Conservation (phyloP, 371 early-diverging fungal species). For the Mucor mucedo region DNA sequence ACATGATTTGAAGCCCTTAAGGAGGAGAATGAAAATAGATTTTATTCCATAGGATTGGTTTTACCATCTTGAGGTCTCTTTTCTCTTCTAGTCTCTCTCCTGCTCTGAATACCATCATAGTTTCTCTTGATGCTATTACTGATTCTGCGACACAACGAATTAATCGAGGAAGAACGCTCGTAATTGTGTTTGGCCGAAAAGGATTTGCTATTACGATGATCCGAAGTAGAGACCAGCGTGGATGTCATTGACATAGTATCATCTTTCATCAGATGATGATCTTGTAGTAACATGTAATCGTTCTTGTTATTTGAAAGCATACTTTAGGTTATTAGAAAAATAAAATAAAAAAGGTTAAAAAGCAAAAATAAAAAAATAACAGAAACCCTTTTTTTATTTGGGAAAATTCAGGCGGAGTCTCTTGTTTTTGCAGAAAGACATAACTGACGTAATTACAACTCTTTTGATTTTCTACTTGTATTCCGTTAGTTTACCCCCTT, state of each 20-base stretch:
- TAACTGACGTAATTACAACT: conserved; percentile 13
- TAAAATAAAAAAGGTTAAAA: conserved; percentile 4
- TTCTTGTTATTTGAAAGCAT: conserved; percentile 16
- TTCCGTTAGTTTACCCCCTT: background rate
- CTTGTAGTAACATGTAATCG: conserved; percentile 20
- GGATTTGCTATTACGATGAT: background rate
- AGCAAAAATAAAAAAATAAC: background rate
- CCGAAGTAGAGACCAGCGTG: conserved; percentile 2
- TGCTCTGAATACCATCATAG: conserved; percentile 11
- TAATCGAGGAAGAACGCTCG: conserved; percentile 10
- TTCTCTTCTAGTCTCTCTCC: conserved; percentile 22
- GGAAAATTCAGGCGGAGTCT: no score
- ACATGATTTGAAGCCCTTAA: no score
- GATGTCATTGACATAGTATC: conserved; percentile 7
- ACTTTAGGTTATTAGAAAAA: background rate
- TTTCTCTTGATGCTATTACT: conserved; percentile 20
- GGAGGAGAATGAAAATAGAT: background rate
- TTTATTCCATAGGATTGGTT: conserved; percentile 45
- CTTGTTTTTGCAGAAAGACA: no score
- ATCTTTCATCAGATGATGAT: conserved; percentile 6
- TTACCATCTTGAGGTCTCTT: conserved; percentile 49
- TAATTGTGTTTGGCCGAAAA: background rate
- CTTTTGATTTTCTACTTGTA: background rate
- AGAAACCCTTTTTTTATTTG: no score
- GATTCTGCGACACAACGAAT: conserved; percentile 20